phyloP scores from a whole-genome alignment of 371 early-diverging fungal species.

The Syncephalastrum racemosum region DNA sequence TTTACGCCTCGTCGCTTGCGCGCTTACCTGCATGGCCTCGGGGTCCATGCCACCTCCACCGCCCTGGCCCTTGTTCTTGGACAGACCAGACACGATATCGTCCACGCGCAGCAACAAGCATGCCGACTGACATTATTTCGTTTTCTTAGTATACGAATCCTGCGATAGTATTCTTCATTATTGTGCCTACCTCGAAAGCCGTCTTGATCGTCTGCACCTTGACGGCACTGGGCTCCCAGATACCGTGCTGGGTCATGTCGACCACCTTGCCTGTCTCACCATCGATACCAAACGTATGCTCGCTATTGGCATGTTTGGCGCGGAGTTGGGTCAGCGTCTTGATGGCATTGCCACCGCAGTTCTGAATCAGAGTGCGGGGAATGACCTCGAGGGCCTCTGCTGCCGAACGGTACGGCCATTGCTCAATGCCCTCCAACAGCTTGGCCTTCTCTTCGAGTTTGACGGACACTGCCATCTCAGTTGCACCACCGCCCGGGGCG shows the following conservation, averaged over 20 bases:
- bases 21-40: conserved; percentile 14
- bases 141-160: conserved; percentile 6
- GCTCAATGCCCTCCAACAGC: conserved; percentile 87
- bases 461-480: conserved; percentile 98
- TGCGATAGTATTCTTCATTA: conserved; percentile 1
- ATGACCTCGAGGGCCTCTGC: conserved; percentile 98
- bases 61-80: conserved; percentile 56
- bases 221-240: conserved; percentile 99
- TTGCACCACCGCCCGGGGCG: conserved; percentile 99
- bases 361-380: conserved; percentile 97
- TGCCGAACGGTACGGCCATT: conserved; percentile 95
- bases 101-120: conserved; percentile 94
- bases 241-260: conserved; percentile 95
- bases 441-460: conserved; percentile 89
- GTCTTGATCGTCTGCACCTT: conserved; percentile 99
- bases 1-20: neutral
- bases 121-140: conserved; percentile 59
- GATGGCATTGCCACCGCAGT: conserved; percentile 98
- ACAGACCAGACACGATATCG: conserved; percentile 95
- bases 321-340: conserved; percentile 92
- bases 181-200: conserved; percentile 86
- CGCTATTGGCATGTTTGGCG: conserved; percentile 93
- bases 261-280: conserved; percentile 95
- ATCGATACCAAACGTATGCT: conserved; percentile 93
- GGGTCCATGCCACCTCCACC: conserved; percentile 20